phyloP scores from a whole-genome alignment of 495 filamentous ascomycete genomes.

The Saxophila tyrrhenica region DNA sequence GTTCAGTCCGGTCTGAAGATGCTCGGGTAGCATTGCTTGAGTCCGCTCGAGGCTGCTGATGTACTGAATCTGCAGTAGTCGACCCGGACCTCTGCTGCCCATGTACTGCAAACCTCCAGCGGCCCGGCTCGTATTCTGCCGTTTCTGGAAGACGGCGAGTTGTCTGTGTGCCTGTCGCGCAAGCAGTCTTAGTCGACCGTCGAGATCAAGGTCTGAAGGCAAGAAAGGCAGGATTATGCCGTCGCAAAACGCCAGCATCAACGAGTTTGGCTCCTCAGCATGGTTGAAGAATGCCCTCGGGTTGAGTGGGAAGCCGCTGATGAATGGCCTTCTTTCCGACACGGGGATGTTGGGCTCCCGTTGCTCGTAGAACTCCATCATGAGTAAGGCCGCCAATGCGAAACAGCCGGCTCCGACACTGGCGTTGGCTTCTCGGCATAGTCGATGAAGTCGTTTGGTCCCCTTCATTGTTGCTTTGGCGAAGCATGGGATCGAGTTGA shows the following conservation, averaged over 20 bases:
- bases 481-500: conserved; percentile 20
- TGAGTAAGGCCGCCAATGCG: conserved; percentile 27
- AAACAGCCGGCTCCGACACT: conserved; percentile 29
- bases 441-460: conserved; percentile 19
- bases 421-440: conserved; percentile 23
- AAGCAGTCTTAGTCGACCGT: conserved; percentile 23
- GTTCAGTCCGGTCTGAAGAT: conserved; percentile 19
- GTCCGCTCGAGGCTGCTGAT: conserved; percentile 23
- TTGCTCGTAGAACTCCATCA: conserved; percentile 31
- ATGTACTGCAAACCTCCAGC: conserved; percentile 9
- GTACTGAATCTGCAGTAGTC: conserved; percentile 27
- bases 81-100: conserved; percentile 14
- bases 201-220: conserved; percentile 20
- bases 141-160: conserved; percentile 28
- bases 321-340: conserved; percentile 23
- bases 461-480: conserved; percentile 11
- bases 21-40: conserved; percentile 15
- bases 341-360: conserved; percentile 18
- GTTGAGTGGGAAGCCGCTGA: conserved; percentile 30
- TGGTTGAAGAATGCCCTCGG: conserved; percentile 28
- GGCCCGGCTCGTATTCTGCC: conserved; percentile 6
- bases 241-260: conserved; percentile 31
- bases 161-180: conserved; percentile 25
- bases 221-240: conserved; percentile 29
- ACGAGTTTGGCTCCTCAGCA: conserved; percentile 22